Evolutionary conservation across 768 basidiomycete genomes (phyloP), one percentile per base, ranked within the genome.

Genomic region (Serendipita vermifera): DNA sequence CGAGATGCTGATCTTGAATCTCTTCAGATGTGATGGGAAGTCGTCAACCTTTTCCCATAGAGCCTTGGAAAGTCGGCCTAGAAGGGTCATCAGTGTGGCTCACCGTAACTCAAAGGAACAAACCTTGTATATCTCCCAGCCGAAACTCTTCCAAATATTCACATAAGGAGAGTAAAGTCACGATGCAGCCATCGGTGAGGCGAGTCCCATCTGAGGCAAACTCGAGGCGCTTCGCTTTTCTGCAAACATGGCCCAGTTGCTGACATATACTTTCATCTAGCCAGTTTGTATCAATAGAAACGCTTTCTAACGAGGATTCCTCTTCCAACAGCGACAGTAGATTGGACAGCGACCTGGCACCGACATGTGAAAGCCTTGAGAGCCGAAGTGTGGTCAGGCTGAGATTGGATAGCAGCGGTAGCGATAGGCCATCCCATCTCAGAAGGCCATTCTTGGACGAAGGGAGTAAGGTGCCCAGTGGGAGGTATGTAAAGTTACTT

Each of bases 61-160:
- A 2, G 57, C 61, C 32, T 69, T 68, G 56, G 63, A 69, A 20
- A 72, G 62, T 13, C 71, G 67, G 33, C 71, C 71, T 71, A 40
- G 3, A 32, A 36, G 41, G 22, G n/a, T 33, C 14, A 26, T 55
- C 56, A 46, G 54, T 14, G 20, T 41, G 27, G 15, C 14, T 31
- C 32, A 60, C 31, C 24, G 33, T 33, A 33, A 17, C 29, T 15
- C 22, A 55, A 43, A 38, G 38, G 27, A 33, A 36, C 59, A 46
- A 27, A 71, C 72, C 72, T 66, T 73, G 63, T 7, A 72, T 70
- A 38, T 71, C 68, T n/a, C 67, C 64, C 17, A 73, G 59, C 31
- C 53, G 56, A 17, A 73, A 60, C 15, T 65, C 65, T 60, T 70
- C 67, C 39, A 73, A 57, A 3, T 56, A 51, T 39, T 70, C 69